phyloP scores from a whole-genome alignment of 2,329 filamentous ascomycete species.

The Trichophyton rubrum region DNA sequence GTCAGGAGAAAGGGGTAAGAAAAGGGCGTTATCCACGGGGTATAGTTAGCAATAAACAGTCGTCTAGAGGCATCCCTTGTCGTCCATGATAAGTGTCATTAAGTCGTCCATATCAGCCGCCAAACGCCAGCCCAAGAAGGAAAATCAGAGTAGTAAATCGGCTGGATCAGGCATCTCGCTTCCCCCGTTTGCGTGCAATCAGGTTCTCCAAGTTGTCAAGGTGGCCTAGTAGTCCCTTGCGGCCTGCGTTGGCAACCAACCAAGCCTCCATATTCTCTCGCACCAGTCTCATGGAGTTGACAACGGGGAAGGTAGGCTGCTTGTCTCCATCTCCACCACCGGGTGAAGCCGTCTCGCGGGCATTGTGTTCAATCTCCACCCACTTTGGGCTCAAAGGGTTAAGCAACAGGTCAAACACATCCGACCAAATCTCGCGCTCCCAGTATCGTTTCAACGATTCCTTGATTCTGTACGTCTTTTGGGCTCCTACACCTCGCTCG shows the following conservation, averaged over 20 bases:
- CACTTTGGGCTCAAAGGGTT: conserved; percentile 56
- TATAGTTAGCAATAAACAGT: not conserved
- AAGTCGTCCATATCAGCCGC: not conserved
- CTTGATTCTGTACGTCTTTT: conserved; percentile 63
- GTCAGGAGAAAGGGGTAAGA: not conserved
- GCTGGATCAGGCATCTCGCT: not conserved
- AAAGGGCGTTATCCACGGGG: not conserved
- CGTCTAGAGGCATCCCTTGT: not conserved
- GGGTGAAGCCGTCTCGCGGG: not conserved
- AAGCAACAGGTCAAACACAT: conserved; percentile 71
- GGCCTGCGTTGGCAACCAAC: conserved; percentile 70
- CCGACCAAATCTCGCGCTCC: conserved; percentile 82
- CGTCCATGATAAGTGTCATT: not conserved
- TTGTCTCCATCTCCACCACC: not conserved
- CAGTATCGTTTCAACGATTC: conserved; percentile 89
- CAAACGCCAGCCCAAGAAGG: not conserved
- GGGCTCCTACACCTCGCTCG: not conserved
- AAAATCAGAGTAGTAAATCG: not conserved
- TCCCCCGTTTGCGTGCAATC: conserved; percentile 43
- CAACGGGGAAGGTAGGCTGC: conserved; percentile 41
- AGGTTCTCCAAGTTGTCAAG: conserved; percentile 54
- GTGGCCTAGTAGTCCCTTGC: conserved; percentile 50
- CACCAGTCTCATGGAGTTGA: conserved; percentile 54
- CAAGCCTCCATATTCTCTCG: conserved; percentile 73
- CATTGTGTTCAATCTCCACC: conserved; percentile 45